Evolutionary conservation across 345 rosid genomes (phyloP).

Genomic region (Alliaria petiolata): DNA sequence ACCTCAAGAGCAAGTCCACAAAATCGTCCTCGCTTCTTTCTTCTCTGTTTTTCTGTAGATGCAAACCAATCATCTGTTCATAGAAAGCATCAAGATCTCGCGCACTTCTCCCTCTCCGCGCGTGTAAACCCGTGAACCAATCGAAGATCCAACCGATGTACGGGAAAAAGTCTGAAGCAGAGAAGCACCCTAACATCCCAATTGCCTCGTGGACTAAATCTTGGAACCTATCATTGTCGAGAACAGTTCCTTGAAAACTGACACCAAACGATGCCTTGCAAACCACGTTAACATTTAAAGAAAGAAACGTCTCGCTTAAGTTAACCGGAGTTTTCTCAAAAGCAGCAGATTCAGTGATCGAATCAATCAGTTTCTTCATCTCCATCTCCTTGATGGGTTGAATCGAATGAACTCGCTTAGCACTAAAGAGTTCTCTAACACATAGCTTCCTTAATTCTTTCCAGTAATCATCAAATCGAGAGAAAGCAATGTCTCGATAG

Average conservation of each 20-base stretch:
- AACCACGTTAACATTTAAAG: constrained; percentile 25
- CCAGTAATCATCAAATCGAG: constrained; percentile 37
- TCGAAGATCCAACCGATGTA: constrained; percentile 43
- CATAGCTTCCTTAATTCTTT: constrained; percentile 33
- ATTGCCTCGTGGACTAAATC: constrained; percentile 33
- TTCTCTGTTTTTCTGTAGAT: constrained; percentile 26
- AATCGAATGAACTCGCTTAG: constrained; percentile 11
- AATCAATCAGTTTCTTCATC: constrained; percentile 28
- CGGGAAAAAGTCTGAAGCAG: constrained; percentile 36
- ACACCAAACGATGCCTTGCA: constrained; percentile 35
- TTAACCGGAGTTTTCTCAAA: constrained; percentile 10
- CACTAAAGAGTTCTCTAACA: constrained; percentile 29
- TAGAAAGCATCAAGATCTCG: constrained; percentile 27
- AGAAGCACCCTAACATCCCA: constrained; percentile 29
- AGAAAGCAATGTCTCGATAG: constrained; percentile 29
- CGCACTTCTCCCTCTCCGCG: constrained; percentile 28
- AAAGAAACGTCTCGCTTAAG: constrained; percentile 28
- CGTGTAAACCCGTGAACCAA: constrained; percentile 28
- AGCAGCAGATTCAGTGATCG: constrained; percentile 31
- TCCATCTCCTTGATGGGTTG: constrained; percentile 31
- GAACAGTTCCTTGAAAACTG: constrained; percentile 26
- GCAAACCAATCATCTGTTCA: constrained; percentile 41
- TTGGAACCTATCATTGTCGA: constrained; percentile 27
- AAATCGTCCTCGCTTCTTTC: constrained; percentile 22
- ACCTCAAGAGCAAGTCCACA: constrained; percentile 39